These are phyloP conservation scores for Aspergillus hortae DNA, from an alignment of 2,329 filamentous ascomycete species.

Conservation along the genomic window DNA sequence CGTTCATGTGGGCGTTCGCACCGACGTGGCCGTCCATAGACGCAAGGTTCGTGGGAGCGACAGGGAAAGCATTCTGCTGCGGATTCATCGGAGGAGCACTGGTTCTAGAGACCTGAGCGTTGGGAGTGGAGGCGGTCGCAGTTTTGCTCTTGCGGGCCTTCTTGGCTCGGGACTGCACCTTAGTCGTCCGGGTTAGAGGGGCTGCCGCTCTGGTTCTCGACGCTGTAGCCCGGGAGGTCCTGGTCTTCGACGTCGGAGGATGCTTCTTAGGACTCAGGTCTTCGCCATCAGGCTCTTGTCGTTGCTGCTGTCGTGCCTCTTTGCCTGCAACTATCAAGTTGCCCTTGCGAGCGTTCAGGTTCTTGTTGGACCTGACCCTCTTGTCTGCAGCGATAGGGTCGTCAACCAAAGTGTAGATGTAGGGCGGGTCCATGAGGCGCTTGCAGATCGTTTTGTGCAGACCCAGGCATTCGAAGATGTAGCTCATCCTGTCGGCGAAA, in stretches of 20 bases:
- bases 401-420: slow-evolving; percentile 32
- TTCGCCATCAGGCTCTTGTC: background rate
- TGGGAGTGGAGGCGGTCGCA: background rate
- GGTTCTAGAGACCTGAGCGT: background rate
- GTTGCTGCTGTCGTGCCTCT: slow-evolving; percentile 12
- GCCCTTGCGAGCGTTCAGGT: slow-evolving; percentile 31
- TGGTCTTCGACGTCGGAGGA: background rate
- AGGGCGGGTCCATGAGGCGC: slow-evolving; percentile 34
- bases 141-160: background rate
- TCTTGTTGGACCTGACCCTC: slow-evolving; percentile 31
- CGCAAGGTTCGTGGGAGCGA: too few relatives aligned
- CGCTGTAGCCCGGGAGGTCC: background rate
- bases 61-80: too few relatives aligned
- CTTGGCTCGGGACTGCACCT: background rate
- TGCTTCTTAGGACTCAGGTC: background rate
- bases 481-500: slow-evolving; percentile 20
- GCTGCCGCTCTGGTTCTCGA: background rate
- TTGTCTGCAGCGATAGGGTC: slow-evolving; percentile 29
- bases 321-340: slow-evolving; percentile 32
- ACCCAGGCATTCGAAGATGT: slow-evolving; percentile 19
- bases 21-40: too few relatives aligned
- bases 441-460: slow-evolving; percentile 39
- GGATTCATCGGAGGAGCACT: background rate
- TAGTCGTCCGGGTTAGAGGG: background rate
- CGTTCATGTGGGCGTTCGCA: too few relatives aligned